These are phyloP conservation scores for Conringia planisiliqua DNA, from an alignment of 345 rosid genomes.

Conservation along the genomic window DNA sequence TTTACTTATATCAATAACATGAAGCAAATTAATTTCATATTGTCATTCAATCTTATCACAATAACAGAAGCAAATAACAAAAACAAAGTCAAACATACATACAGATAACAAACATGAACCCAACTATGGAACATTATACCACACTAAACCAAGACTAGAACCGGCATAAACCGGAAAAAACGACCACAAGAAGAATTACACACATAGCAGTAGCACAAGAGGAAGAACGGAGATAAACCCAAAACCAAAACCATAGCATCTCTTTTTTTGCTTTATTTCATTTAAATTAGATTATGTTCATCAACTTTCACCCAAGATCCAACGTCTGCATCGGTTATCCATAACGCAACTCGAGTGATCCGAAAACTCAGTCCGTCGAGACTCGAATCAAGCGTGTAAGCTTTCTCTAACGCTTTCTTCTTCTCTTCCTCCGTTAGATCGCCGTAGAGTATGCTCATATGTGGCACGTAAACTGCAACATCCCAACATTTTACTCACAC, in stretches of 20 bases:
- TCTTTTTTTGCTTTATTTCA: not conserved
- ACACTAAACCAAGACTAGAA: not conserved
- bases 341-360: conserved; percentile 53
- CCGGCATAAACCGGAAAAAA: not conserved
- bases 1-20: not conserved
- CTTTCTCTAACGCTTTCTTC: conserved; percentile 60
- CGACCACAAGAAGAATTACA: not conserved
- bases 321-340: conserved; percentile 57
- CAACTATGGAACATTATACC: not conserved
- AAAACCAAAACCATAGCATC: not conserved
- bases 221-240: not conserved
- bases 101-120: not conserved
- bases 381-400: conserved; percentile 46
- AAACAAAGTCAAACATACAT: not conserved
- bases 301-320: conserved; percentile 72
- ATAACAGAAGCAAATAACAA: not conserved
- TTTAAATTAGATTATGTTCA: conserved; percentile 42
- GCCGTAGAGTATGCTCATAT: conserved; percentile 66
- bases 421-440: conserved; percentile 65
- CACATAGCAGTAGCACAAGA: not conserved
- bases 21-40: not conserved
- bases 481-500: not conserved
- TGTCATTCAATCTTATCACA: not conserved
- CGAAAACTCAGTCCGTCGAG: conserved; percentile 44
- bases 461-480: conserved; percentile 77